Evolutionary conservation across 2,329 filamentous ascomycete genomes (phyloP), one percentile per base, ranked within the genome.

Genomic region (Colletotrichum chrysophilum): DNA sequence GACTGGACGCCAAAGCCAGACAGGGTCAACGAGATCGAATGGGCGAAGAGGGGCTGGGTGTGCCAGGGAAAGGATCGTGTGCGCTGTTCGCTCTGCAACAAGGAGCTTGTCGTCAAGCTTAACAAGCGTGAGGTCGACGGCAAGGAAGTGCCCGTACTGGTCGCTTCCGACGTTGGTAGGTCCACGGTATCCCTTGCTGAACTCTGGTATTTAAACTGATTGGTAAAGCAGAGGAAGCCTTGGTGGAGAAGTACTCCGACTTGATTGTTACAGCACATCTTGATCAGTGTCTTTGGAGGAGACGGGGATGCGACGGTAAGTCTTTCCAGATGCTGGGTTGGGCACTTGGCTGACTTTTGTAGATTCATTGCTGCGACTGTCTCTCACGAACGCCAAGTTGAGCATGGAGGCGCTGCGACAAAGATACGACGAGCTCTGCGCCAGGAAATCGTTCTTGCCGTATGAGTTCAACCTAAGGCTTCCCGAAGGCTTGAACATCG

Each of bases 1-100:
- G 91, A 94, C 82, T 99, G 96, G 96, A 94, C 94, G n/a, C 94
- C 95, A 0, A 98, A 98, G 83, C 96, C 97, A 0, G 91, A 96
- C 68, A 89, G 89, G 38, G 93, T 98, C 79, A 95, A 92, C 81
- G 97, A 98, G 85, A 93, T 98, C 9, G 94, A 96, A 83, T 99
- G 97, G 97, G 96, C 96, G 1, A 98, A 96, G 87, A 89, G 94
- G 74, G 96, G 96, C 1, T 99, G 97, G 96, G 89, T 93, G 5
- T 98, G 96, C 80, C 92, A 94, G 61, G 94, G 94, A 79, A 92
- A 93, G 78, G 96, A 98, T 84, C 94, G 94, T 5, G 95, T 98
- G 18, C 92, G 93, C 21, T 99, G 97, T 83, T 93, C 94, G 55
- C 92, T 96, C 4, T 99, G 97, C 81, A 93, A 94, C 81, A 93